Evolutionary conservation across 306 rosid genomes (phyloP).

Genomic region (Cicer bijugum): DNA sequence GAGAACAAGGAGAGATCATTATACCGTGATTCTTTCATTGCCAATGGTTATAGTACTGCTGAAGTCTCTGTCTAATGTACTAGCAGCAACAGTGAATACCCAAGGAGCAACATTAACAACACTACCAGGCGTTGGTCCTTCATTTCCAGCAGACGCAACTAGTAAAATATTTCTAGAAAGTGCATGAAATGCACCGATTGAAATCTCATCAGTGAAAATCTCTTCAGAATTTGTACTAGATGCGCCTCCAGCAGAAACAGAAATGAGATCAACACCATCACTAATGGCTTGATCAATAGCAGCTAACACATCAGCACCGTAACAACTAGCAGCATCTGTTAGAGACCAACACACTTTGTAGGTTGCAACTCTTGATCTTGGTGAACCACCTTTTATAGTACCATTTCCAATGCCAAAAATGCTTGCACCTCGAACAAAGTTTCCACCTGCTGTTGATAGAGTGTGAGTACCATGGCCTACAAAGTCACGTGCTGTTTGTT

Average conservation of each 20-base stretch:
- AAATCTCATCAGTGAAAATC: conserved; percentile 40
- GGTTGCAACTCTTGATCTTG: conserved; percentile 68
- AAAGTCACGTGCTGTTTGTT: conserved; percentile 56
- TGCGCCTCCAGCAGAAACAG: conserved; percentile 54
- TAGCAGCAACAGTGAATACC: conserved; percentile 69
- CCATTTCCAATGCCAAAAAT: conserved; percentile 42
- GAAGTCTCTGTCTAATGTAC: conserved; percentile 51
- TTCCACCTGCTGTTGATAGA: conserved; percentile 77
- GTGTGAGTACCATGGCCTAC: conserved; percentile 86
- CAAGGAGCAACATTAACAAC: conserved; percentile 66
- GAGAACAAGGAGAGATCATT: no score
- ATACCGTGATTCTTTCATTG: conserved; percentile 44
- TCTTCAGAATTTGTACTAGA: neutral
- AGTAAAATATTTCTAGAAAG: conserved; percentile 49
- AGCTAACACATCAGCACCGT: conserved; percentile 60
- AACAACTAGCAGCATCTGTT: conserved; percentile 39
- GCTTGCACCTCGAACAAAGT: conserved; percentile 44
- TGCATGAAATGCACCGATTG: conserved; percentile 73
- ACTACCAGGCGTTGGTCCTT: conserved; percentile 55
- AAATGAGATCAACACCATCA: conserved; percentile 74
- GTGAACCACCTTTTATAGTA: conserved; percentile 82
- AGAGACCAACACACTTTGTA: conserved; percentile 78
- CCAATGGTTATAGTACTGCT: conserved; percentile 53
- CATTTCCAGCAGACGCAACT: conserved; percentile 66
- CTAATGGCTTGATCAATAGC: conserved; percentile 72